Base-by-base conservation (phyloP, 1,284 basidiomycete genomes). In the Rhodotorula sp. region DNA sequence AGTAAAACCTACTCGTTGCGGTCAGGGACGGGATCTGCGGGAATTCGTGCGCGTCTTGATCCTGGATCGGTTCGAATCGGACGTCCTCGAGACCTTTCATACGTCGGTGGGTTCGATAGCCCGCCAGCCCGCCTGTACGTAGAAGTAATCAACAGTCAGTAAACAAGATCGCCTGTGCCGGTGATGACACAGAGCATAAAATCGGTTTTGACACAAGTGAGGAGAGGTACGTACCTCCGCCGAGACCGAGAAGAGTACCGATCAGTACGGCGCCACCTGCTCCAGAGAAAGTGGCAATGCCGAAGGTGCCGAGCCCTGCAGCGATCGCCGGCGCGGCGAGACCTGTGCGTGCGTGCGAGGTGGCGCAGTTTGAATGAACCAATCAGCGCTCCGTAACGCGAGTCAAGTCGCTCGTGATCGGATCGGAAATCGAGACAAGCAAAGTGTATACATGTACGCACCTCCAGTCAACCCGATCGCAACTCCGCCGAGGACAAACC, bases 1-100 rank as follows among this genome's bases (percentile, higher is more conserved):
- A 34, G 50, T 3, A 15, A 18, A 16, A 54, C 68, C 26, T 47
- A 71, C 60, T 74, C 0, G 66, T 72, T 0, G 74, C 72, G 16
- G 76, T 74, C 10, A 78, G 68, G 8, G 74, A 76, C 1, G 77
- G 77, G 43, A 78, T 78, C 28, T 66, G 61, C 0, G 77, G 77
- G 52, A 76, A 4, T 5, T 70, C 68, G 18, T 56, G 49, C 28
- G 38, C 64, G 77, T 50, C 82, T 10, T 77, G 81, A 26, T 83
- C 78, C 68, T 83, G 81, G 64, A 82, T 77, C 61, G 80, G 78
- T 26, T 70, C 81, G 70, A 85, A 85, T 28, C 81, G 79, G 75
- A 85, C 84, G 66, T 83, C 81, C 38, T 83, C 82, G 7, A 86
- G 83, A 14, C 84, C 85, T 66, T 81, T 82, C 82, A 84, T 79